Percentiles rank a stretch among this genome's conserved stretches.
Evolutionary conservation across 2,329 filamentous ascomycete genomes (phyloP).

Genomic region (Sporothrix inflata): DNA sequence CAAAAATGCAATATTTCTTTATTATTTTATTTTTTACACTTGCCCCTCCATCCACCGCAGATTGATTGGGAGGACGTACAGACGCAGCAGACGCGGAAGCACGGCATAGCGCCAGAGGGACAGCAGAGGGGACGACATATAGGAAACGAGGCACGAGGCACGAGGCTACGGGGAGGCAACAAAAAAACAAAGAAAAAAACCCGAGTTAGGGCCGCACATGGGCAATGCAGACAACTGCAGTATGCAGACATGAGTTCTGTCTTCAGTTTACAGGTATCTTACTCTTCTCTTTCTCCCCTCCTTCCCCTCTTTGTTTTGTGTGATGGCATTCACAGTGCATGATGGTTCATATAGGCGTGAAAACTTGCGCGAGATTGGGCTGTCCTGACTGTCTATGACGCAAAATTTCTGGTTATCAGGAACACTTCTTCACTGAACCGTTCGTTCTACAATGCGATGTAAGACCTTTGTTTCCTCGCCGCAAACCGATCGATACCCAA

Average conservation of each 20-base stretch:
- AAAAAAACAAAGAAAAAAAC: background rate
- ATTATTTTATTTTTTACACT: background rate
- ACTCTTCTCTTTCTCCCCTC: background rate
- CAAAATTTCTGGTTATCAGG: background rate
- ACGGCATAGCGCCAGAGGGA: conserved; percentile 14
- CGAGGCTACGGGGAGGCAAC: background rate
- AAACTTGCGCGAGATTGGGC: background rate
- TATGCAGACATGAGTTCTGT: background rate
- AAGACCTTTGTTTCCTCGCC: background rate
- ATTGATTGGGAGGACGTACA: conserved; percentile 7
- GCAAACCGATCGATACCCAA: background rate
- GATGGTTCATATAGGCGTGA: background rate
- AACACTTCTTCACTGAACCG: background rate
- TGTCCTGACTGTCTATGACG: background rate
- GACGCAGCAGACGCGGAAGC: conserved; percentile 3
- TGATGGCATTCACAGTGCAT: background rate
- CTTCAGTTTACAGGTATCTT: too few relatives aligned
- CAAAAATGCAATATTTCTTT: background rate
- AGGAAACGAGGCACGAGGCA: background rate
- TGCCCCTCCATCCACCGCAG: conserved; percentile 8
- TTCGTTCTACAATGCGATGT: background rate
- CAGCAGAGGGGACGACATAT: background rate
- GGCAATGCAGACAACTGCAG: background rate
- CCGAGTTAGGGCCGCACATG: background rate
- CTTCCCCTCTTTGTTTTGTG: background rate